Conservation (phyloP, 2,329 filamentous ascomycete genomes). For the Botryotinia narcissicola region DNA sequence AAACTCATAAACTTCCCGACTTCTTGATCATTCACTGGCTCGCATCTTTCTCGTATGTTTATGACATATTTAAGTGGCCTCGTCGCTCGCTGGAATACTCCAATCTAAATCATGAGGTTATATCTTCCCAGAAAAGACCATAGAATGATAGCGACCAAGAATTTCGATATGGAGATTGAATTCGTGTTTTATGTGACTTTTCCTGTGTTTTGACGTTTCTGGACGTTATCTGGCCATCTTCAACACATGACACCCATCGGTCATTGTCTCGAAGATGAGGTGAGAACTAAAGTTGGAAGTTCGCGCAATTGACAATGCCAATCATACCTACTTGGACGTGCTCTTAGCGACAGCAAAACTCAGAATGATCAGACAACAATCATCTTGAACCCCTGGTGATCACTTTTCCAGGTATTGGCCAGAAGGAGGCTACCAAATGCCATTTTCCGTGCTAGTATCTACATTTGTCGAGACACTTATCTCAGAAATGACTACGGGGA, state of each 20-base stretch:
- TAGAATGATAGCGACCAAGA: not conserved
- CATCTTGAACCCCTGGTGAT: not conserved
- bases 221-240: not conserved
- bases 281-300: not conserved
- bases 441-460: not conserved
- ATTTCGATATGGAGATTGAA: not conserved
- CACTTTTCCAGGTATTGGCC: not conserved
- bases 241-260: accelerated
- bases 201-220: not conserved
- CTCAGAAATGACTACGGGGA: not conserved
- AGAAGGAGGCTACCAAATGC: not conserved
- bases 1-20: accelerated
- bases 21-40: accelerated
- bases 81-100: not conserved
- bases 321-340: not conserved
- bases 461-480: not conserved
- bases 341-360: not conserved
- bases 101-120: not conserved
- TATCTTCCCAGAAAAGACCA: not conserved
- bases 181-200: not conserved
- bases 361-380: not conserved
- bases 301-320: not conserved
- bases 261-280: not conserved
- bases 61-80: not conserved
- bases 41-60: accelerated